Evolutionary conservation across 2,329 filamentous ascomycete genomes (phyloP), one percentile per base, ranked within the genome.

Genomic region (Penicillium sp.): DNA sequence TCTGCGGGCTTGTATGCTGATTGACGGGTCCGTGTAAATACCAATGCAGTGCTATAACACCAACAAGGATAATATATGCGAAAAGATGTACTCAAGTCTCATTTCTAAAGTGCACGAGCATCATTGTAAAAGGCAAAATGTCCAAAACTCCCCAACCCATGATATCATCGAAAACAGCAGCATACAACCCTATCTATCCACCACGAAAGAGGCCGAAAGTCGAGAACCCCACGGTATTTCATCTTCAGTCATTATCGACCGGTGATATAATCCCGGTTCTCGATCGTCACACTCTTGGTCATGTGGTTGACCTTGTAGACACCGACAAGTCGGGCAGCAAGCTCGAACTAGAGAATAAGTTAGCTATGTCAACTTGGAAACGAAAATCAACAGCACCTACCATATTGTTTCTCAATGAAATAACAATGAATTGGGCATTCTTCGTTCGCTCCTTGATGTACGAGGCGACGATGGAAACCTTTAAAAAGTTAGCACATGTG

Each of bases 281-380:
- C 87, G 55, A 93, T 88, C 46, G 87, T 89, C 21, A 93, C 87
- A 69, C 86, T 90, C 80, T 91, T 93, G 53, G 87, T 93, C 82
- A 97, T 98, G 71, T 98, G 91, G 72, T 95, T 97, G 68, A 98
- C 93, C 77, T 98, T 98, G 77, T 98, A 98, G 49, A 98, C 93
- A 59, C 94, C 94, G 13, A 98, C 89, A 52, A 98, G 79, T 49
- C 94, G 81, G 51, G 88, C 83, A n/a, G 94, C 91, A 56, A 98
- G 82, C 76, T 98, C 93, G 71, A 98, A 98, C 71, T 74, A 38
- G 35, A 24, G n/a, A 15, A 31, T 1, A 22, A 35, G 34, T 58
- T 43, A 60, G 59, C 21, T 33, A 22, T 33, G 15, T 26, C 4
- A 10, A 13, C 24, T 35, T 24, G 31, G n/a, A 29, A 28, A 21